phyloP scores from a whole-genome alignment of 495 filamentous ascomycete species.

The Choiromyces venosus region DNA sequence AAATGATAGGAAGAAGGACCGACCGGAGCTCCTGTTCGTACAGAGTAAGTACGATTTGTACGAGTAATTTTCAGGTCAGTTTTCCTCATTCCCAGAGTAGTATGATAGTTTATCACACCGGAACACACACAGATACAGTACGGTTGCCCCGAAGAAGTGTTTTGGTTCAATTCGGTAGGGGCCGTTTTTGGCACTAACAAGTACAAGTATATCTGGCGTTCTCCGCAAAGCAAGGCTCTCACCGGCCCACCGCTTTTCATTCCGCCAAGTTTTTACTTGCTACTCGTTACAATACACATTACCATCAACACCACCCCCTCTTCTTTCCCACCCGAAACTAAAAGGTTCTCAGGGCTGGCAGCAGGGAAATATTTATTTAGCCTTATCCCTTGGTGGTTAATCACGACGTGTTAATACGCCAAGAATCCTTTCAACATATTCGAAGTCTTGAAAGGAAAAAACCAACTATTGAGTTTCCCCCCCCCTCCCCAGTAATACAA shows the following conservation, averaged over 20 bases:
- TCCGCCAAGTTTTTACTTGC: slow-evolving; percentile 3
- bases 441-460: background rate
- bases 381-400: background rate
- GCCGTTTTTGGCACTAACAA: background rate
- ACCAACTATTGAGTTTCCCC: background rate
- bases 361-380: background rate
- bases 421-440: background rate
- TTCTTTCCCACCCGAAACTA: background rate
- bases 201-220: background rate
- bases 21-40: background rate
- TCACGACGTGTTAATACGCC: background rate
- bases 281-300: background rate
- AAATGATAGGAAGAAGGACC: background rate
- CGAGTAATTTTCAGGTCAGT: background rate
- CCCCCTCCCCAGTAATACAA: background rate
- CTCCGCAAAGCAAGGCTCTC: background rate
- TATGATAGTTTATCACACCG: background rate
- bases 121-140: background rate
- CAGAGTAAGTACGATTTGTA: background rate
- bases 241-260: background rate
- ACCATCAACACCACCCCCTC: background rate
- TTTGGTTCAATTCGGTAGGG: background rate
- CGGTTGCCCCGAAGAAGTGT: background rate
- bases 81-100: background rate
- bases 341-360: background rate